Evolutionary conservation across 257 asterid genomes (phyloP).

Genomic region (Scutellaria barbata): DNA sequence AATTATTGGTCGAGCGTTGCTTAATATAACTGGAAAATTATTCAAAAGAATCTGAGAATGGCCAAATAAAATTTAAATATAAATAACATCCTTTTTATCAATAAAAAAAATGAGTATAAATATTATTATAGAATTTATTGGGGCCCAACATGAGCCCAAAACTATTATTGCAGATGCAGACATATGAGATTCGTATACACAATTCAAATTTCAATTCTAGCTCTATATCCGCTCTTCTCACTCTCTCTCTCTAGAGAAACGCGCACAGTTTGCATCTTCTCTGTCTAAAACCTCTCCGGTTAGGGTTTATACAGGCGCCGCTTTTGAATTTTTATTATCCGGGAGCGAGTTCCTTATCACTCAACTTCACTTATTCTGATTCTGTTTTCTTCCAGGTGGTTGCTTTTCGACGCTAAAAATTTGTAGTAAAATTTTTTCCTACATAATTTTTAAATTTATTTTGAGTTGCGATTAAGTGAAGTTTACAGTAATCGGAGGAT

Average conservation of each 20-base stretch:
- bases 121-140: no score
- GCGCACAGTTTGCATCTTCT: conserved; percentile 10
- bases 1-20: no score
- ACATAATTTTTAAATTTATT: background rate
- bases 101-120: no score
- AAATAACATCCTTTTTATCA: no score
- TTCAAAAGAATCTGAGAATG: no score
- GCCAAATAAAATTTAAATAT: no score
- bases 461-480: background rate
- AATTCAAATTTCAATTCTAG: conserved; percentile 31
- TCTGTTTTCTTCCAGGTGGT: conserved; percentile 35
- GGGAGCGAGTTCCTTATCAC: conserved; percentile 1
- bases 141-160: no score
- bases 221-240: conserved; percentile 31
- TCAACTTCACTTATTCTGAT: conserved; percentile 8
- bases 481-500: background rate
- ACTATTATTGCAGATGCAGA: conserved; percentile 29
- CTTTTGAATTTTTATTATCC: conserved; percentile 39
- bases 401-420: background rate
- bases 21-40: no score
- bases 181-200: conserved; percentile 30
- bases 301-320: conserved; percentile 50
- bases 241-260: conserved; percentile 28
- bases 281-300: conserved; percentile 32
- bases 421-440: background rate